Evolutionary conservation across 305 asterid species (phyloP).

Genomic region (Ajuga reptans): DNA sequence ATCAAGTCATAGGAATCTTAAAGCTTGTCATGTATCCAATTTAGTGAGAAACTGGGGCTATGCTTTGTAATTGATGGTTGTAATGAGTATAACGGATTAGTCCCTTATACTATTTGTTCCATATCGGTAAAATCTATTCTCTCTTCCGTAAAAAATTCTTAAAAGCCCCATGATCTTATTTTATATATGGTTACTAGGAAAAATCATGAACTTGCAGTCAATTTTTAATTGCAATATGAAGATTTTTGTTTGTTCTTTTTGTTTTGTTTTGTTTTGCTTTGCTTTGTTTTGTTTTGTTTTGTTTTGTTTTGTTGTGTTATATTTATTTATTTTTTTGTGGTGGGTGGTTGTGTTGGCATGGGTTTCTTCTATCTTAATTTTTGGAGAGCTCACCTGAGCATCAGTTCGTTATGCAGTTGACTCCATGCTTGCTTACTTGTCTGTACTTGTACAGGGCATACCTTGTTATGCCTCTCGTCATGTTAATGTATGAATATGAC

Average conservation of each 20-base stretch:
- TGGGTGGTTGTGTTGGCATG: neutral
- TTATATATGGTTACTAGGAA: no score
- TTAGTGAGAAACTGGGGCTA: no score
- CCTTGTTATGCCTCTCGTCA: neutral
- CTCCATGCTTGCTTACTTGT: neutral
- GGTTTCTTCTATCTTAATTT: neutral
- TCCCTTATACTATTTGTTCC: no score
- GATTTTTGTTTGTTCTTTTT: neutral
- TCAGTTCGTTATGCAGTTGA: neutral
- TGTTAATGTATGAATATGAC: slow-evolving; percentile 8
- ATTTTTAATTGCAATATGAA: no score
- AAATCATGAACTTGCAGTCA: no score
- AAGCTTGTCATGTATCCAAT: no score
- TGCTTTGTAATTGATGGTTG: no score
- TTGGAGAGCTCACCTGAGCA: neutral
- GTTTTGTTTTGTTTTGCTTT: neutral
- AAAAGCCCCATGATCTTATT: no score
- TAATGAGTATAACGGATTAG: no score
- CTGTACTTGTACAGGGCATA: neutral
- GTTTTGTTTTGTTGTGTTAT: neutral
- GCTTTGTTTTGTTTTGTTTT: neutral
- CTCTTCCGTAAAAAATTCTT: no score
- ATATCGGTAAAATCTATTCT: no score
- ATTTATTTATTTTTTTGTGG: neutral
- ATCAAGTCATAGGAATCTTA: no score